These are phyloP conservation scores for Aspergillus kassunensis DNA, from an alignment of 495 filamentous ascomycete species.

Conservation along the genomic window DNA sequence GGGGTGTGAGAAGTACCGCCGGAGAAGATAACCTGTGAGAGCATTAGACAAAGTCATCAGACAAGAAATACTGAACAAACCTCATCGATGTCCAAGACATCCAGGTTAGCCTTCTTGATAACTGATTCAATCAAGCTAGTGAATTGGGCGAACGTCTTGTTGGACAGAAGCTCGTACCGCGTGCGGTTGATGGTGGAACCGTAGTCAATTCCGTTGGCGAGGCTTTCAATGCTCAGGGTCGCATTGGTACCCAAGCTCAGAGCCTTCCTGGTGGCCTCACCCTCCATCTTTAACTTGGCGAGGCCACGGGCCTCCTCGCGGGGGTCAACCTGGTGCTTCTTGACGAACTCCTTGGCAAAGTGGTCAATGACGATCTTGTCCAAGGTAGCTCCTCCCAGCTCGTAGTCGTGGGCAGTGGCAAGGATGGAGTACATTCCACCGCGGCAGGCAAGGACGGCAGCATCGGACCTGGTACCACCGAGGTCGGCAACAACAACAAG, in stretches of 20 bases:
- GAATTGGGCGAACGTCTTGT: conserved; percentile 81
- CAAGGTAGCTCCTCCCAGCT: conserved; percentile 73
- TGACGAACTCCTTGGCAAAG: conserved; percentile 97
- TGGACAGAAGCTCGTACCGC: conserved; percentile 84
- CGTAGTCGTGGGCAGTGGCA: conserved; percentile 91
- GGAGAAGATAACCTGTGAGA: conserved; percentile 72
- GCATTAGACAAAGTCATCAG: neutral
- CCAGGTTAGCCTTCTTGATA: conserved; percentile 87
- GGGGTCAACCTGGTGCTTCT: conserved; percentile 88
- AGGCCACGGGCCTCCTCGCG: conserved; percentile 72
- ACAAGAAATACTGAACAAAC: conserved; percentile 22
- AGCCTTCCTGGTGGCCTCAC: conserved; percentile 85
- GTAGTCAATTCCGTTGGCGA: conserved; percentile 87
- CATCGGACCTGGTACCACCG: conserved; percentile 88
- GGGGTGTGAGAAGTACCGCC: conserved; percentile 93
- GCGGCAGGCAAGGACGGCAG: conserved; percentile 82
- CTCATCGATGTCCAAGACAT: conserved; percentile 90
- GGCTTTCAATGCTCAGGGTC: conserved; percentile 82
- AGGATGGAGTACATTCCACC: conserved; percentile 96
- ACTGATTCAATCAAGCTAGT: conserved; percentile 76
- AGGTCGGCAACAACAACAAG: conserved; percentile 88
- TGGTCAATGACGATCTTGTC: conserved; percentile 91
- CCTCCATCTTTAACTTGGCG: conserved; percentile 89
- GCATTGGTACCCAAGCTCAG: conserved; percentile 83
- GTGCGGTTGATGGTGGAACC: conserved; percentile 86